Conservation (phyloP, 441 rosid species). For the Monsonia emarginata region DNA sequence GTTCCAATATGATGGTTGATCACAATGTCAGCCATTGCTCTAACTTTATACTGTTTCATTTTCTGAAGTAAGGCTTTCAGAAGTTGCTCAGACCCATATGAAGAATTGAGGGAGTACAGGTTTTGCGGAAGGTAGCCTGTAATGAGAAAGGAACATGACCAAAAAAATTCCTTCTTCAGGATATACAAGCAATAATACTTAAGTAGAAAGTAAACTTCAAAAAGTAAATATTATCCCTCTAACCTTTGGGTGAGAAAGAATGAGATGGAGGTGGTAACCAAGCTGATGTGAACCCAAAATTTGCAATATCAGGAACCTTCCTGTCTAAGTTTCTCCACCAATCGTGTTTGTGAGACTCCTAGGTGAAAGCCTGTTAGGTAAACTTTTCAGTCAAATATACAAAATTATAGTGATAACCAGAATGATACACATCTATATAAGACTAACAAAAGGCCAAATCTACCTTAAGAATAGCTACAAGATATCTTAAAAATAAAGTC, state of each 20-base stretch:
- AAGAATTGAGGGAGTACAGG: conserved; percentile 65
- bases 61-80: conserved; percentile 56
- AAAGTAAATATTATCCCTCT: conserved; percentile 4
- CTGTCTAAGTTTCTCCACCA: conserved; percentile 83
- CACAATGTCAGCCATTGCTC: conserved; percentile 94
- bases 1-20: conserved; percentile 92
- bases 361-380: conserved; percentile 59
- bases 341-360: conserved; percentile 84
- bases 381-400: conserved; percentile 18
- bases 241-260: conserved; percentile 80
- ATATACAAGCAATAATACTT: neutral
- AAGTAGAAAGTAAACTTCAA: neutral
- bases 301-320: conserved; percentile 61
- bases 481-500: neutral
- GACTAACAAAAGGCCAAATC: no score
- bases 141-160: neutral
- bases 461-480: neutral
- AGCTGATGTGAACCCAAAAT: conserved; percentile 75
- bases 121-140: conserved; percentile 90
- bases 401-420: neutral
- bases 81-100: conserved; percentile 75
- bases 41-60: conserved; percentile 64
- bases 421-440: neutral
- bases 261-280: conserved; percentile 84
- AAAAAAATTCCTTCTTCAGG: neutral